Conservation (phyloP, 1,284 basidiomycete species). For the Fomitiporia mediterranea region DNA sequence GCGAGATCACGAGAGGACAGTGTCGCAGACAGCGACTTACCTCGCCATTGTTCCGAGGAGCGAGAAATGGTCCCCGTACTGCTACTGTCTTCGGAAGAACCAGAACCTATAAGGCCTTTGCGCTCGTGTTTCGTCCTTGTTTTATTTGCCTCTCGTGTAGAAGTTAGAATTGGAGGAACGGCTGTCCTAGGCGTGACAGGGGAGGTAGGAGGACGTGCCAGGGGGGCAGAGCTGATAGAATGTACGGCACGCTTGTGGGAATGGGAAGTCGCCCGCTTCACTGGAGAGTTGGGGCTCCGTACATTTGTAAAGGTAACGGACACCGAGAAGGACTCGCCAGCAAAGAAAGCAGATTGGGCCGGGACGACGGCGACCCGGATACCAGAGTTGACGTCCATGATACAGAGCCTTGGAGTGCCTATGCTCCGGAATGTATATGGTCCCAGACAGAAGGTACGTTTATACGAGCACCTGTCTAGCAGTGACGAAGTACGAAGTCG, state of each 20-base stretch:
- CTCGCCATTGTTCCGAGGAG: conserved; percentile 23
- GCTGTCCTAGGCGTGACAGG: conserved; percentile 56
- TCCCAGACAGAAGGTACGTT: too few species aligned
- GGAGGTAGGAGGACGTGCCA: conserved; percentile 72
- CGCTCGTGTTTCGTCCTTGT: conserved; percentile 3
- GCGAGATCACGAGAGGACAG: conserved; percentile 12
- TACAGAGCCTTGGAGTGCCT: too few species aligned
- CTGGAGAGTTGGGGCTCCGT: conserved; percentile 36
- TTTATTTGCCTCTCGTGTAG: conserved; percentile 23
- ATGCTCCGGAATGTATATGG: too few species aligned
- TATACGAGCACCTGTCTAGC: too few species aligned
- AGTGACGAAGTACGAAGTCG: too few species aligned
- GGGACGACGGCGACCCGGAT: conserved; percentile 71
- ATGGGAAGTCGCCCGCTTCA: conserved; percentile 29
- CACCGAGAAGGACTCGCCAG: conserved; percentile 83
- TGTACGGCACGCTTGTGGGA: conserved; percentile 64
- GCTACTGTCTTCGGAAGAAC: not conserved
- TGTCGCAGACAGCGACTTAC: conserved; percentile 14
- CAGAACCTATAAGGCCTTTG: conserved; percentile 19
- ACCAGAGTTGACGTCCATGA: conserved; percentile 3
- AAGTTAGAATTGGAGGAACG: conserved; percentile 27
- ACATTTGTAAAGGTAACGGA: conserved; percentile 87
- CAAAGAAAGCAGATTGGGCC: conserved; percentile 86
- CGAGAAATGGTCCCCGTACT: not conserved
- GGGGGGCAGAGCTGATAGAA: conserved; percentile 69